phyloP scores from a whole-genome alignment of 2,329 filamentous ascomycete genomes.

The Rutstroemia sp. region DNA sequence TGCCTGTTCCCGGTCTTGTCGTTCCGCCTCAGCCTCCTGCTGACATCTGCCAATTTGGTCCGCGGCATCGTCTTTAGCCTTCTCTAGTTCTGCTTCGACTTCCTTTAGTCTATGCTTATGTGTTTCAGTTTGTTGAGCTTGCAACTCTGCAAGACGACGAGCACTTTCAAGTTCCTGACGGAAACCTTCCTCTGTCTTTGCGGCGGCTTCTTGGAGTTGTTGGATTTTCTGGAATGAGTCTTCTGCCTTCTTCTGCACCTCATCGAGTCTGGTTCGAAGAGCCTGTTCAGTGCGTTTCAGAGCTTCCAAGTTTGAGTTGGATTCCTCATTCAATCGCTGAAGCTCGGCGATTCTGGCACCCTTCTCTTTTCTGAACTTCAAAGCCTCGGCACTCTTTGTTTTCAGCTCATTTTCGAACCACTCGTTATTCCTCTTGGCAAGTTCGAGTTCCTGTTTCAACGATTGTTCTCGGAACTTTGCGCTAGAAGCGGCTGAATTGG shows the following conservation, averaged over 20 bases:
- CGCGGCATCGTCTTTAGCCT: constrained; percentile 54
- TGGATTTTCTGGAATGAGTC: constrained; percentile 77
- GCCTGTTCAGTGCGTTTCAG: constrained; percentile 73
- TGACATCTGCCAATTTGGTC: constrained; percentile 46
- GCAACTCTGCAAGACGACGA: constrained; percentile 73
- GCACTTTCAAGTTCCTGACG: constrained; percentile 78
- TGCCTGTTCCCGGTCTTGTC: constrained; percentile 51
- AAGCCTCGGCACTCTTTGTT: constrained; percentile 77
- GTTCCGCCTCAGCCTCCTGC: constrained; percentile 47
- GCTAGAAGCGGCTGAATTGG: constrained; percentile 70
- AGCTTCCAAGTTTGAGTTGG: constrained; percentile 66
- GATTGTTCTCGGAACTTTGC: constrained; percentile 88
- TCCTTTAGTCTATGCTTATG: constrained; percentile 64
- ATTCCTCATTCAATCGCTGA: constrained; percentile 82
- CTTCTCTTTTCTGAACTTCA: constrained; percentile 93
- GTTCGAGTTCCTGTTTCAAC: constrained; percentile 81
- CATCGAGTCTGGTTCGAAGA: constrained; percentile 72
- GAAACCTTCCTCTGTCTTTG: constrained; percentile 78
- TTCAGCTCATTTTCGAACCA: constrained; percentile 91
- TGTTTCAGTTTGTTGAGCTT: constrained; percentile 67
- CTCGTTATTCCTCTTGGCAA: constrained; percentile 83
- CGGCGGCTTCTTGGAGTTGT: constrained; percentile 74
- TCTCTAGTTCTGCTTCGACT: constrained; percentile 54
- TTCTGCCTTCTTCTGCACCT: constrained; percentile 79
- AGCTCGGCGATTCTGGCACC: constrained; percentile 81